Percentiles rank a stretch among this genome's conserved stretches.
Conservation (phyloP, 177 flowering plant species). For the Vitis hybrid region DNA sequence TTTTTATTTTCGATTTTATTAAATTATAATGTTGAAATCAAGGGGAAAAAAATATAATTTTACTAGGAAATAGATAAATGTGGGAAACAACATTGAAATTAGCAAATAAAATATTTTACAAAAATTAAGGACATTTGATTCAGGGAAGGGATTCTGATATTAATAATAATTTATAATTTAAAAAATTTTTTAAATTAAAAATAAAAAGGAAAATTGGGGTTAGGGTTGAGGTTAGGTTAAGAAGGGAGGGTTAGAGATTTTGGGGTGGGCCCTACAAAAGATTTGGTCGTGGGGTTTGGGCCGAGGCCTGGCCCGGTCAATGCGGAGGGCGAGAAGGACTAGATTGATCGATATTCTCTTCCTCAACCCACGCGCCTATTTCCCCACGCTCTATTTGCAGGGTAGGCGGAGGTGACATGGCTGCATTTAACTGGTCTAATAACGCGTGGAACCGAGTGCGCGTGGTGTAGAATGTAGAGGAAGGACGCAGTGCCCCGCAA, state of each 20-base stretch:
- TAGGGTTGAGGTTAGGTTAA: conserved; percentile 5
- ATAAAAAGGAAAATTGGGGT: not conserved
- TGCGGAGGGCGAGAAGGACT: conserved; percentile 27
- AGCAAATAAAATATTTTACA: too few species aligned
- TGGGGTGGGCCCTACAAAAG: conserved; percentile 25
- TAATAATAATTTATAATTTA: too few species aligned
- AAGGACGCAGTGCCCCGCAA: conserved; percentile 45
- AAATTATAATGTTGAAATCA: too few species aligned
- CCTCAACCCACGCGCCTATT: not conserved
- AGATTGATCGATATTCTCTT: conserved; percentile 2
- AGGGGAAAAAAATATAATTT: too few species aligned
- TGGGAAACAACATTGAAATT: too few species aligned
- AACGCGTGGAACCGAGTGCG: conserved; percentile 8
- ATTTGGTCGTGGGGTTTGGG: conserved; percentile 28
- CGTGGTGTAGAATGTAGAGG: conserved; percentile 10
- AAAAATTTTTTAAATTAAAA: too few species aligned
- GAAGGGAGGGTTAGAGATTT: conserved; percentile 6
- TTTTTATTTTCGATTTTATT: too few species aligned
- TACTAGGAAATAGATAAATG: too few species aligned
- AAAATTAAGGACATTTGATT: too few species aligned
- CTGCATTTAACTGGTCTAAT: not conserved
- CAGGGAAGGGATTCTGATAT: too few species aligned
- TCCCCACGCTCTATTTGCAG: not conserved
- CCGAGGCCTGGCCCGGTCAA: conserved; percentile 42
- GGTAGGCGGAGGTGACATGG: not conserved